phyloP scores from a whole-genome alignment of 306 rosid genomes.

The Quercus parvula region DNA sequence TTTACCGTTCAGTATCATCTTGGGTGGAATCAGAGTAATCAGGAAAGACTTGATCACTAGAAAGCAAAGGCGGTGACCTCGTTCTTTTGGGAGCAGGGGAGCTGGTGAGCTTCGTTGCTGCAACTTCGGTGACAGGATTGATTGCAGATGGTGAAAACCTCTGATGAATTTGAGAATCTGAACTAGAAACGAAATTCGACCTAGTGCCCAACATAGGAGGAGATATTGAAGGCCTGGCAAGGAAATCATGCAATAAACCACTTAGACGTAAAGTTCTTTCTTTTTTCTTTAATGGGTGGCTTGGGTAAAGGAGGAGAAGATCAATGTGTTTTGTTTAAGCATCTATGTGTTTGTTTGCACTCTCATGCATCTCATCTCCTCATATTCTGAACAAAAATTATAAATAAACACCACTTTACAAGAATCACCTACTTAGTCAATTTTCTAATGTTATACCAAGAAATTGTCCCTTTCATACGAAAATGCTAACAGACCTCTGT shows the following conservation, averaged over 20 bases:
- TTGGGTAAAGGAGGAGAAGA: background rate
- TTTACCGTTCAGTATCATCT: slow-evolving; percentile 75
- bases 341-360: background rate
- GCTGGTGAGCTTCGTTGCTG: slow-evolving; percentile 27
- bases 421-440: background rate
- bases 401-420: background rate
- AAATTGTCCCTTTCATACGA: background rate
- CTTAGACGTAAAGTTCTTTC: background rate
- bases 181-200: slow-evolving; percentile 22
- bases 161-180: slow-evolving; percentile 22
- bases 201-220: slow-evolving; percentile 30
- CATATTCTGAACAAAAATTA: background rate
- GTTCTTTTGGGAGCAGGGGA: slow-evolving; percentile 62
- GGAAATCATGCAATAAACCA: slow-evolving; percentile 25
- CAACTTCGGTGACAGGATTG: slow-evolving; percentile 22
- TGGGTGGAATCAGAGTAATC: slow-evolving; percentile 40
- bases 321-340: background rate
- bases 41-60: slow-evolving; percentile 42
- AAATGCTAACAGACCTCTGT: background rate
- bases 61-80: slow-evolving; percentile 65
- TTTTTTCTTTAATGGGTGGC: background rate
- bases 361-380: background rate
- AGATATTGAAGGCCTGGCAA: slow-evolving; percentile 37
- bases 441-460: background rate
- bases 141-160: slow-evolving; percentile 20